These are phyloP conservation scores for Pestalotiopsis sp. DNA, from an alignment of 2,329 filamentous ascomycete genomes.

Conservation along the genomic window DNA sequence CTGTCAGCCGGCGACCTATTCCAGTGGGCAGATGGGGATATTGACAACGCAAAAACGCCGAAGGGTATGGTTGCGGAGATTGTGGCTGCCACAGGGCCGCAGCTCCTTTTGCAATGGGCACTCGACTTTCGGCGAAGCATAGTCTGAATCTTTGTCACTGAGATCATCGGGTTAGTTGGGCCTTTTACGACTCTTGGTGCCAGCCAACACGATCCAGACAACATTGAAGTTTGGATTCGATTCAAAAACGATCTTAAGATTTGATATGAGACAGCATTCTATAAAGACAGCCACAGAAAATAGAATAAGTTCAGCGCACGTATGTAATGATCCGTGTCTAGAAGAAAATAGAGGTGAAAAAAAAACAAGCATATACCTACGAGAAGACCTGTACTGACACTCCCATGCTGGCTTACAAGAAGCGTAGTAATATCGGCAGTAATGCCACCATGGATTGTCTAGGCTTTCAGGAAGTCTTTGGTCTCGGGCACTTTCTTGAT, in stretches of 20 bases:
- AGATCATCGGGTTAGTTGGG: not conserved
- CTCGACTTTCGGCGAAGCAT: slow-evolving; percentile 49
- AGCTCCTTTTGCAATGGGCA: slow-evolving; percentile 56
- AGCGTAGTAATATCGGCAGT: not conserved
- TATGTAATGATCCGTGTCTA: no score
- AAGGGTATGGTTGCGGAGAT: slow-evolving; percentile 68
- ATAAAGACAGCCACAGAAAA: no score
- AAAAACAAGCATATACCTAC: no score
- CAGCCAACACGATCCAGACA: no score
- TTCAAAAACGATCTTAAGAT: no score
- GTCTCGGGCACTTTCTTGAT: slow-evolving; percentile 20
- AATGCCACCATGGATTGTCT: not conserved
- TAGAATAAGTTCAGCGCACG: no score
- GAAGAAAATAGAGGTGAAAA: no score
- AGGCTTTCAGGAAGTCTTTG: slow-evolving; percentile 5
- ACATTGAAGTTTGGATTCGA: no score
- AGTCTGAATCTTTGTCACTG: not conserved
- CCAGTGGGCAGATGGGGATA: slow-evolving; percentile 55
- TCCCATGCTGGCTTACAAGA: no score
- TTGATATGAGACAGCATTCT: no score
- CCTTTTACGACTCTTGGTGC: no score
- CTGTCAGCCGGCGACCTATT: slow-evolving; percentile 36
- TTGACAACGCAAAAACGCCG: slow-evolving; percentile 50
- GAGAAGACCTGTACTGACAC: no score
- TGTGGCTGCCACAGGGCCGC: slow-evolving; percentile 63